Evolutionary conservation across 495 filamentous ascomycete species (phyloP).

Genomic region (Daldinia childiae): DNA sequence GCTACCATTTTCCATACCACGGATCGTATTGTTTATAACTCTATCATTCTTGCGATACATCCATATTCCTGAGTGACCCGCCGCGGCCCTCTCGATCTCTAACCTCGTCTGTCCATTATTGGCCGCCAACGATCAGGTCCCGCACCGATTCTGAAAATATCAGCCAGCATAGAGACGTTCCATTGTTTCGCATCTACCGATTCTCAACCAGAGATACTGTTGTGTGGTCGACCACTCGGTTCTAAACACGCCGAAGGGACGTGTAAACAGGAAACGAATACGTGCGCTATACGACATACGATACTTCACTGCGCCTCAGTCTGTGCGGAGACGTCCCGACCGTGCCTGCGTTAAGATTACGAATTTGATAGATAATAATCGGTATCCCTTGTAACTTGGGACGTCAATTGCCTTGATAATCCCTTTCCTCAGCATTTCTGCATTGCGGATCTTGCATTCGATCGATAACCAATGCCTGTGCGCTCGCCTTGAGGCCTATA

Average conservation of each 20-base stretch:
- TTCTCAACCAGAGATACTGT: neutral
- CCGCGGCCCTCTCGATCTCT: slow-evolving; percentile 1
- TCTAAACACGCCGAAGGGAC: slow-evolving; percentile 16
- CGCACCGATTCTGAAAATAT: neutral
- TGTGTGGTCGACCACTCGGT: slow-evolving; percentile 12
- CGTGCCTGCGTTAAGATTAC: neutral
- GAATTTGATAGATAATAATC: slow-evolving; percentile 4
- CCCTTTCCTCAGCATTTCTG: neutral
- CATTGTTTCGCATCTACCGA: slow-evolving; percentile 9
- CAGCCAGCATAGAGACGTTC: neutral
- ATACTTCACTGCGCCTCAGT: slow-evolving; percentile 32
- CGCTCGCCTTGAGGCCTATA: slow-evolving; percentile 23
- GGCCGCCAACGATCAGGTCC: slow-evolving; percentile 2
- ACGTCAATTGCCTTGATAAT: slow-evolving; percentile 20
- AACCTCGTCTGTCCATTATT: neutral
- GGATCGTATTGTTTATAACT: slow-evolving; percentile 34
- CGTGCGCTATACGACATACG: slow-evolving; percentile 6
- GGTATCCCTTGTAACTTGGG: slow-evolving; percentile 9
- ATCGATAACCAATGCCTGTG: slow-evolving; percentile 28
- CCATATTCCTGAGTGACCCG: slow-evolving; percentile 13
- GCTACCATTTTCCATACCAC: slow-evolving; percentile 17
- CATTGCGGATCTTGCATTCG: slow-evolving; percentile 22
- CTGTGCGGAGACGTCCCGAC: slow-evolving; percentile 23
- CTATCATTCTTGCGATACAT: slow-evolving; percentile 39
- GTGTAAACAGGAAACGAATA: slow-evolving; percentile 13